Evolutionary conservation across 768 basidiomycete genomes (phyloP).

Genomic region (Pulveroboletus sp.): DNA sequence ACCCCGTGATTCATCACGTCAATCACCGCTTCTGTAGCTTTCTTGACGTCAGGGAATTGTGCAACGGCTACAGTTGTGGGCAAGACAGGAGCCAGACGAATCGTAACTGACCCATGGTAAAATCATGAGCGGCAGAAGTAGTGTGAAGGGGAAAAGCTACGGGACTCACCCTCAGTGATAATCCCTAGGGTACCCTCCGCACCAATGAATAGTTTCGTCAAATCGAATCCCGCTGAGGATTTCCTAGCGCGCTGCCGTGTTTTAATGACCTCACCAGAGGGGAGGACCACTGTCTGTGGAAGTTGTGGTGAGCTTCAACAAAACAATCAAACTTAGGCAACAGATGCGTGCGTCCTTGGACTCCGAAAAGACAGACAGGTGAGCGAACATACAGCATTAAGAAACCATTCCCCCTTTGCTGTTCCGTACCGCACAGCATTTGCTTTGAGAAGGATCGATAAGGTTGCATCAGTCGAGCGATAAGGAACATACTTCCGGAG

Average conservation of each 20-base stretch:
- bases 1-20: constrained; percentile 71
- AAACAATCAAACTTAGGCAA: background rate
- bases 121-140: background rate
- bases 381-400: constrained; percentile 59
- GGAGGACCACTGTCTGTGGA: constrained; percentile 78
- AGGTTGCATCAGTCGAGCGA: constrained; percentile 13
- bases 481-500: constrained; percentile 59
- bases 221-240: constrained; percentile 83
- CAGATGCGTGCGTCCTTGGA: background rate
- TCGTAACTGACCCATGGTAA: constrained; percentile 49
- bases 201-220: constrained; percentile 83
- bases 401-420: constrained; percentile 86
- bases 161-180: constrained; percentile 67
- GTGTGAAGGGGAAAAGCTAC: background rate
- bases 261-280: constrained; percentile 86
- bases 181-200: constrained; percentile 83
- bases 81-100: constrained; percentile 75
- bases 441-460: constrained; percentile 33
- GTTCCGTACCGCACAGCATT: constrained; percentile 87
- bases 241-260: constrained; percentile 77
- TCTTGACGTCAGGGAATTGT: constrained; percentile 72
- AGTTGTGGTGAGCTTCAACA: background rate
- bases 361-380: background rate
- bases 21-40: constrained; percentile 69
- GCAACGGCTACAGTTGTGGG: constrained; percentile 82